Base-by-base conservation (phyloP, 306 rosid species). In the Vigna angularis region DNA sequence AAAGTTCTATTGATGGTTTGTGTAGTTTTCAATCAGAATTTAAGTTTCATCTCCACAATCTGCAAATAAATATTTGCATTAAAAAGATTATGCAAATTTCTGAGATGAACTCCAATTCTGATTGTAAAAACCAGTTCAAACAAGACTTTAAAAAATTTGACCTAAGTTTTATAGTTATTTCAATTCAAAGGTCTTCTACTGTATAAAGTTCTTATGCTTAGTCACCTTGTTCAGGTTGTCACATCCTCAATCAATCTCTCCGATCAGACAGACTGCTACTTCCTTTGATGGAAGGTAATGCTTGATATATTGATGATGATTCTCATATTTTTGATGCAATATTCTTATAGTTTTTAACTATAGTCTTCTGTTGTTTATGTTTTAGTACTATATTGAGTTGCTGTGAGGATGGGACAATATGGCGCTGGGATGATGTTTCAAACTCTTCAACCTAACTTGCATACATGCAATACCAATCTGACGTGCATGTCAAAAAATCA, bases 391-490 rank as follows among this genome's bases (percentile, higher is more conserved):
- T 95, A 76, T 91, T 96, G 76, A 67, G 94, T 80, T 88, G 99
- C 88, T 90, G 94, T 34, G 98, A 96, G 75, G 96, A 93, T n/a
- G 98, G 98, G 74, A 93, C 98, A 16, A 91, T 96, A 77, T 96
- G 99, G 99, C 98, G 97, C n/a, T 96, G 98, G 99, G 99, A 96
- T 82, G 93, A 73, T 16, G 66, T 81, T 34, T 45, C 87, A 51
- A 75, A 51, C 50, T 66, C 83, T 36, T 67, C 67, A 50, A 69
- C 30, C 9, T 84, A 68, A 74, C 85, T 51, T 62, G 18, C 36
- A 13, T 55, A 30, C 68, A 2, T 40, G 50, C 40, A 44, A 52
- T 55, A 12, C 69, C 47, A 6, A 70, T 14, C 15, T 48, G 50
- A 63, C 56, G 61, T 48, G 70, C 51, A 30, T 45, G 78, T 18